Evolutionary conservation across 495 filamentous ascomycete genomes (phyloP).

Genomic region (Margaritispora aquatica): DNA sequence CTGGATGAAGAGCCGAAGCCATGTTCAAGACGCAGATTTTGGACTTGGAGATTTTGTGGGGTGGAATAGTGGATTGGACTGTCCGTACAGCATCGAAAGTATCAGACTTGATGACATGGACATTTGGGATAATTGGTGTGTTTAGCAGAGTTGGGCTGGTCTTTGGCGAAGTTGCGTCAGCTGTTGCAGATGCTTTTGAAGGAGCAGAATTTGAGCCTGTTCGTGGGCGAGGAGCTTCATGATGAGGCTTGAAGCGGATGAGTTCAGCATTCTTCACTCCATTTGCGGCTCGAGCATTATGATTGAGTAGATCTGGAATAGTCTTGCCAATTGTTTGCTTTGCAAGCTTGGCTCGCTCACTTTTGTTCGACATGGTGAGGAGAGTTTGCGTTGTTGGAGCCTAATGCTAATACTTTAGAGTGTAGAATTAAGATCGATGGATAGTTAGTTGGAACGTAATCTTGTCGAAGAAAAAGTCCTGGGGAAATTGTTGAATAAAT

Average conservation of each 20-base stretch:
- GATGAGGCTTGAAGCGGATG: constrained; percentile 31
- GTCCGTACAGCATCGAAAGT: constrained; percentile 37
- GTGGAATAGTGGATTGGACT: constrained; percentile 26
- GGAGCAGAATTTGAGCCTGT: background rate
- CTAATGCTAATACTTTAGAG: background rate
- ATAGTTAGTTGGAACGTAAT: background rate
- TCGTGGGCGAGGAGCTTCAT: background rate
- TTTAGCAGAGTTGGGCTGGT: background rate
- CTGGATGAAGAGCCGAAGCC: constrained; percentile 47
- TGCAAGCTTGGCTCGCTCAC: constrained; percentile 42
- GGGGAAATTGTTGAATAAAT: no score
- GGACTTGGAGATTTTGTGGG: constrained; percentile 21
- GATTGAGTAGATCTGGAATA: constrained; percentile 41
- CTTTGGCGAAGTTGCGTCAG: background rate
- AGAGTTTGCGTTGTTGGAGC: background rate
- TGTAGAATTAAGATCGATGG: background rate
- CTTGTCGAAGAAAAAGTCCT: no score
- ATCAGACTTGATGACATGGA: constrained; percentile 26
- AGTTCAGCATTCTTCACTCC: constrained; percentile 43
- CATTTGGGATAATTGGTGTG: constrained; percentile 12
- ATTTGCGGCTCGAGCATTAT: constrained; percentile 39
- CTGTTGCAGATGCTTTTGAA: background rate
- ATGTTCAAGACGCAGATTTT: constrained; percentile 52
- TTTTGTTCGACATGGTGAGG: constrained; percentile 9
- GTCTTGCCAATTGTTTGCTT: constrained; percentile 43